Conservation (phyloP, 345 rosid genomes). For the Brassica cretica region DNA sequence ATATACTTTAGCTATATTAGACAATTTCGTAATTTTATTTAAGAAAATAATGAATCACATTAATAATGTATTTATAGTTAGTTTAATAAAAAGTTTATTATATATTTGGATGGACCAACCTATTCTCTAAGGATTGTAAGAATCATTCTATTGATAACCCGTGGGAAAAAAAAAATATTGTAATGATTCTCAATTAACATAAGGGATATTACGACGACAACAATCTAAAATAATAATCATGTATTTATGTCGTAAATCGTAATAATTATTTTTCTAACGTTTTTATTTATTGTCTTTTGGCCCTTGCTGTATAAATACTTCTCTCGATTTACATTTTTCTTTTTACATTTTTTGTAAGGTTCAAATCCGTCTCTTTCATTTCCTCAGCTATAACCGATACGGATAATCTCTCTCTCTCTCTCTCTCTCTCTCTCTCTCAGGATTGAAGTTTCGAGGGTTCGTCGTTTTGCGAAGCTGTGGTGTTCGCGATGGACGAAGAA, state of each 20-base stretch:
- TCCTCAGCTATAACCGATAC: background rate
- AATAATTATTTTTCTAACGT: background rate
- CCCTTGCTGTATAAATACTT: background rate
- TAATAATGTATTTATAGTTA: too few relatives aligned
- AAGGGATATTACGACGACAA: background rate
- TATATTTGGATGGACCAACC: too few relatives aligned
- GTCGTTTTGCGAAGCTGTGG: background rate
- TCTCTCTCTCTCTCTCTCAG: background rate
- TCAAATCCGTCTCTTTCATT: background rate
- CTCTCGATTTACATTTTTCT: background rate
- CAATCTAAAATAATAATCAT: background rate
- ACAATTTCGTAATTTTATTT: too few relatives aligned
- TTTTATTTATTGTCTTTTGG: background rate
- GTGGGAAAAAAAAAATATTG: too few relatives aligned
- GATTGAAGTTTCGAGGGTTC: background rate
- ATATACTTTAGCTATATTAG: too few relatives aligned
- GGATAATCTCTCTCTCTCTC: background rate
- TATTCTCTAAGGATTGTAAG: too few relatives aligned
- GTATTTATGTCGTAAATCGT: background rate
- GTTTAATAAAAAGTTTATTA: too few relatives aligned
- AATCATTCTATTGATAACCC: too few relatives aligned
- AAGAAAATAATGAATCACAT: too few relatives aligned
- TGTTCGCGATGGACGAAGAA: slow-evolving; percentile 24
- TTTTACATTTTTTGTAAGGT: background rate
- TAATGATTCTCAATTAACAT: too few relatives aligned